Evolutionary conservation across 2,329 filamentous ascomycete species (phyloP).

Genomic region (Sporothrix brasiliensis): DNA sequence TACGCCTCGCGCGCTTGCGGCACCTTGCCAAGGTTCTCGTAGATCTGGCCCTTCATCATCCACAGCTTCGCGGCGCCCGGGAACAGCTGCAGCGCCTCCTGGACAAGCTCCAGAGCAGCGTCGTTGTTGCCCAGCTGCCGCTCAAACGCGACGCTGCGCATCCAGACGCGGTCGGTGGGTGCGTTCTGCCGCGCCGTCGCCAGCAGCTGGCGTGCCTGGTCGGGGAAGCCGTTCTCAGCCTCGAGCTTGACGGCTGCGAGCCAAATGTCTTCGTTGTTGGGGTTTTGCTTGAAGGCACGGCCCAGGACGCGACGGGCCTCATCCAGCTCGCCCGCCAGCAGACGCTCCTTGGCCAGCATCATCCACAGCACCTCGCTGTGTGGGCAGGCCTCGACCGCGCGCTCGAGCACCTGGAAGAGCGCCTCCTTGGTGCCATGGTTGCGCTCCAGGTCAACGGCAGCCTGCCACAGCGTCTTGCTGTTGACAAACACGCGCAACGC

Average conservation of each 20-base stretch:
- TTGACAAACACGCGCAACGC: slow-evolving; percentile 86
- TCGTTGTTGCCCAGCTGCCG: slow-evolving; percentile 79
- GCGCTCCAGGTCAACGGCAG: slow-evolving; percentile 86
- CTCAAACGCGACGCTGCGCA: slow-evolving; percentile 93
- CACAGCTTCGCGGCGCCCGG: slow-evolving; percentile 85
- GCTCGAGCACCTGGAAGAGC: slow-evolving; percentile 83
- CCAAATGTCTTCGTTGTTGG: slow-evolving; percentile 98
- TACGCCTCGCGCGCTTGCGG: slow-evolving; percentile 90
- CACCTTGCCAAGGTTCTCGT: slow-evolving; percentile 77
- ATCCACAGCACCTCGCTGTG: slow-evolving; percentile 92
- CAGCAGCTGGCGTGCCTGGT: slow-evolving; percentile 80
- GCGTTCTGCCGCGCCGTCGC: slow-evolving; percentile 83
- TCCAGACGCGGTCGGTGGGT: slow-evolving; percentile 94
- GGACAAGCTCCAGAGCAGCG: slow-evolving; percentile 81
- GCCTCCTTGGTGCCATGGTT: slow-evolving; percentile 76
- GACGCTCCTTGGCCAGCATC: slow-evolving; percentile 92
- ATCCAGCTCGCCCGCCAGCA: slow-evolving; percentile 84
- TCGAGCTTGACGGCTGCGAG: slow-evolving; percentile 94
- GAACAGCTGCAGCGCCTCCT: slow-evolving; percentile 83
- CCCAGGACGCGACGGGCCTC: slow-evolving; percentile 84
- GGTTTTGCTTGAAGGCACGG: slow-evolving; percentile 90
- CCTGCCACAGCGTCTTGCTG: slow-evolving; percentile 85
- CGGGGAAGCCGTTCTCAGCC: slow-evolving; percentile 80
- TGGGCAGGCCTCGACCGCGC: slow-evolving; percentile 90
- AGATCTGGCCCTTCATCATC: slow-evolving; percentile 99